Evolutionary conservation across 2,329 filamentous ascomycete species (phyloP).

Genomic region (Neoarthrinium moseri): DNA sequence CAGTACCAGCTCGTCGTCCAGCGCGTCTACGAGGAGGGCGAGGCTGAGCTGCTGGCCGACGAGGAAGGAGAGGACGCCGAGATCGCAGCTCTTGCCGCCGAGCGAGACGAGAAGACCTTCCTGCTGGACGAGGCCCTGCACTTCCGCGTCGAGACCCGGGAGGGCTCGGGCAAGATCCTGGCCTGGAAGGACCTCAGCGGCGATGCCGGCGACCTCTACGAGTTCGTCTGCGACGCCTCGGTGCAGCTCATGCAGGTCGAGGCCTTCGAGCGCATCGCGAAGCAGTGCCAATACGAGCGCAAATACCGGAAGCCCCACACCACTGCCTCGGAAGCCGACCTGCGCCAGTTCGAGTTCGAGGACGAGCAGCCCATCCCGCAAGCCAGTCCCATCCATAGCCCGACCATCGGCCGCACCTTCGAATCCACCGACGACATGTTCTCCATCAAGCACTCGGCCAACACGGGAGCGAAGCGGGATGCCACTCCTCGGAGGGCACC

Average conservation of each 20-base stretch:
- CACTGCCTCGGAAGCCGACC: conserved; percentile 76
- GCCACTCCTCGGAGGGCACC: conserved; percentile 18
- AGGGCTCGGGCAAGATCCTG: conserved; percentile 79
- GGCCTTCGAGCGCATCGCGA: conserved; percentile 77
- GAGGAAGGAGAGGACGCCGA: conserved; percentile 83
- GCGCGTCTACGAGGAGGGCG: conserved; percentile 94
- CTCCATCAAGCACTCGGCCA: conserved; percentile 45
- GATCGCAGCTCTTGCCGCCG: conserved; percentile 68
- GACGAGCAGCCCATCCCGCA: conserved; percentile 62
- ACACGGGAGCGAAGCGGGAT: conserved; percentile 45
- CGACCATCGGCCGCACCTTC: conserved; percentile 52
- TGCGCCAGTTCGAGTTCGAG: conserved; percentile 79
- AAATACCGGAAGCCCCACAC: conserved; percentile 83
- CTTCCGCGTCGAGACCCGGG: conserved; percentile 79
- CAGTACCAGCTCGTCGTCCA: conserved; percentile 98
- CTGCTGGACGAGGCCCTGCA: conserved; percentile 89
- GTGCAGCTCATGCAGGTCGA: conserved; percentile 69
- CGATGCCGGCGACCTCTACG: conserved; percentile 91
- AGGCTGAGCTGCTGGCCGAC: conserved; percentile 86
- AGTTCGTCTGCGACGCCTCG: conserved; percentile 88
- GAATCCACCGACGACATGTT: conserved; percentile 59
- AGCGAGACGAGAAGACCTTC: conserved; percentile 97
- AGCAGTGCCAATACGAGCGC: conserved; percentile 96
- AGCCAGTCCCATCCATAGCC: conserved; percentile 62
- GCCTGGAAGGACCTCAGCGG: conserved; percentile 95